These are phyloP conservation scores for Botrytis pseudocinerea DNA, from an alignment of 2,329 filamentous ascomycete genomes.

Conservation along the genomic window DNA sequence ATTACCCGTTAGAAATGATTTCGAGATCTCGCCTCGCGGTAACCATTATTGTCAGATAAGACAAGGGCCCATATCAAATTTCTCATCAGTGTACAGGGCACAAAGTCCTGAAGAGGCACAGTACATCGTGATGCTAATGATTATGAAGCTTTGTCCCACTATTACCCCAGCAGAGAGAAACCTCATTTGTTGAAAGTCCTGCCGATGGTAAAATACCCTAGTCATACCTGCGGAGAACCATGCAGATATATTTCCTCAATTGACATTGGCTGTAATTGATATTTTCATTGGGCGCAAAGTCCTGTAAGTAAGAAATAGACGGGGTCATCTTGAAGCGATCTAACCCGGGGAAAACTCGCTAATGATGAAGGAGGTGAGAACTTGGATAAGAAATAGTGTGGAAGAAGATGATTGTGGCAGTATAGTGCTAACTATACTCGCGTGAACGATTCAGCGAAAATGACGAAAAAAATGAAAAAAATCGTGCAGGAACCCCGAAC, in stretches of 20 bases:
- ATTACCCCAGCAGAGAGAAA: not conserved
- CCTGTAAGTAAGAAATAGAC: not conserved
- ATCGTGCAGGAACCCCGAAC: not conserved
- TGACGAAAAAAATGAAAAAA: not conserved
- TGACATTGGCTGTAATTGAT: not conserved
- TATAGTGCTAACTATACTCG: not conserved
- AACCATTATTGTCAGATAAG: slow-evolving; percentile 5
- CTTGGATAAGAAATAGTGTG: not conserved
- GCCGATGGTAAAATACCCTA: not conserved
- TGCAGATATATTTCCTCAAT: not conserved
- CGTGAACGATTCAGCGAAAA: not conserved
- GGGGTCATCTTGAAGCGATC: not conserved
- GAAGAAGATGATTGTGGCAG: not conserved
- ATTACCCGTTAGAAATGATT: slow-evolving; percentile 6
- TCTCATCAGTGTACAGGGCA: slow-evolving; percentile 1
- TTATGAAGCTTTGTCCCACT: not conserved
- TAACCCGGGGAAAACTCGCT: not conserved
- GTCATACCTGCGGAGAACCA: slow-evolving; percentile 14
- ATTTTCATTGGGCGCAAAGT: not conserved
- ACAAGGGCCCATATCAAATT: slow-evolving; percentile 8
- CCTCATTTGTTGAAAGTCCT: not conserved
- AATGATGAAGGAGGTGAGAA: not conserved
- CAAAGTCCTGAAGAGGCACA: not conserved
- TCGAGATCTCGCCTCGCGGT: not conserved
- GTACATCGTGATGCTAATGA: not conserved